These are phyloP conservation scores for Comarum palustre DNA, from an alignment of 306 rosid species.

Conservation along the genomic window DNA sequence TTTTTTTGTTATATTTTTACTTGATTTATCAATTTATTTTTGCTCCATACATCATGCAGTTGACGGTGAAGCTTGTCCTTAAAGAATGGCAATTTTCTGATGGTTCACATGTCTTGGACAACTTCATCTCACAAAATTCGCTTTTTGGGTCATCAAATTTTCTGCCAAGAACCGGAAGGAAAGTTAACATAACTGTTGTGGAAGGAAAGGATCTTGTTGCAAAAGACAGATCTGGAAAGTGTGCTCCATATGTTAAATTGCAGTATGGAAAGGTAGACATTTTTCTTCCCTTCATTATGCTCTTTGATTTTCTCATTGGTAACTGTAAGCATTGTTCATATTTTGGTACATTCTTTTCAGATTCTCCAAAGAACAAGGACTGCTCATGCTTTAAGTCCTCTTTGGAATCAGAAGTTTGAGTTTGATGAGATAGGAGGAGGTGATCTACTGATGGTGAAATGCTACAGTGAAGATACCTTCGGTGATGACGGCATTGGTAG, in stretches of 20 bases:
- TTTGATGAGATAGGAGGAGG: slow-evolving; percentile 82
- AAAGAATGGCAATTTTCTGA: slow-evolving; percentile 96
- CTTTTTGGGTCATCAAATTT: slow-evolving; percentile 64
- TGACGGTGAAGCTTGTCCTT: slow-evolving; percentile 67
- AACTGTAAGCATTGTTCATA: slow-evolving; percentile 19
- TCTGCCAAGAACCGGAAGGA: slow-evolving; percentile 75
- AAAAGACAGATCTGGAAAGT: slow-evolving; percentile 72
- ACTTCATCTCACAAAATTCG: slow-evolving; percentile 42
- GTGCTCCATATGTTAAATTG: slow-evolving; percentile 66
- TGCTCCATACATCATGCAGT: slow-evolving; percentile 41
- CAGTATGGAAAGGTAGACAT: slow-evolving; percentile 80
- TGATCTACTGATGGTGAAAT: slow-evolving; percentile 75
- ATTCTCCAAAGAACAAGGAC: slow-evolving; percentile 60
- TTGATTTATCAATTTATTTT: slow-evolving; percentile 1
- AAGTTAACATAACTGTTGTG: slow-evolving; percentile 56
- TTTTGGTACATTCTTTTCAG: slow-evolving; percentile 40
- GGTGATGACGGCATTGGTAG: slow-evolving; percentile 79
- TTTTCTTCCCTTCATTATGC: slow-evolving; percentile 14
- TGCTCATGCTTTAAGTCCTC: slow-evolving; percentile 47
- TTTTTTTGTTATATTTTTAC: background rate
- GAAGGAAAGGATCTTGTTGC: slow-evolving; percentile 75
- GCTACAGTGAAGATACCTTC: slow-evolving; percentile 64
- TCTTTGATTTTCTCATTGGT: slow-evolving; percentile 1
- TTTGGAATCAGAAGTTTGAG: slow-evolving; percentile 74
- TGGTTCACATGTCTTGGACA: slow-evolving; percentile 68